A percentile compares a stretch with the other conserved stretches of the same genome.
phyloP scores from a whole-genome alignment of 345 rosid species.

The Arabis alpina region DNA sequence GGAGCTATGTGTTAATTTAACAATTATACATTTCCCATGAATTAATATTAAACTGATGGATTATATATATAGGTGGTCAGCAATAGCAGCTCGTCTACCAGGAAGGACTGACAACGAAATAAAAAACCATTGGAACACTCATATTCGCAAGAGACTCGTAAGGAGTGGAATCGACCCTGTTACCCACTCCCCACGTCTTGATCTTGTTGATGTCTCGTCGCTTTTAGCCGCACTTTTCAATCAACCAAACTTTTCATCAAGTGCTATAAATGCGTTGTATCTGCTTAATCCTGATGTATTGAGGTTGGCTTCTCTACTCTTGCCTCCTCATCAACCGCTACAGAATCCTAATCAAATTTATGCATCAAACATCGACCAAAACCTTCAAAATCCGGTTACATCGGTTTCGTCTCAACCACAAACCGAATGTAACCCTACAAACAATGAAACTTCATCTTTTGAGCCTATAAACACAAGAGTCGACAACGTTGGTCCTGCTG shows the following conservation, averaged over 20 bases:
- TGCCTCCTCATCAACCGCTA: constrained; percentile 28
- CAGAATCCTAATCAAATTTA: constrained; percentile 14
- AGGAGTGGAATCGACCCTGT: constrained; percentile 92
- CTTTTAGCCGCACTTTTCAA: constrained; percentile 56
- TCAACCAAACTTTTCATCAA: constrained; percentile 53
- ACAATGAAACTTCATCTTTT: constrained; percentile 14
- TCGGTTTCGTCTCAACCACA: constrained; percentile 42
- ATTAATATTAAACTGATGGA: constrained; percentile 17
- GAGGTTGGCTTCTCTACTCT: constrained; percentile 38
- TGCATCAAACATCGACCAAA: constrained; percentile 16
- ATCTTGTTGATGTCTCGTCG: constrained; percentile 75
- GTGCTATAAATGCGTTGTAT: constrained; percentile 29
- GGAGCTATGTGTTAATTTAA: not conserved
- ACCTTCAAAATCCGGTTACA: constrained; percentile 33
- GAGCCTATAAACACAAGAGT: constrained; percentile 15
- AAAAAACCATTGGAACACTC: constrained; percentile 97
- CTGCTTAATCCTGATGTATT: constrained; percentile 38
- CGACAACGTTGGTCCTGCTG: not conserved
- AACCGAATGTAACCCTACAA: constrained; percentile 29
- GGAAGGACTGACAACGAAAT: constrained; percentile 98
- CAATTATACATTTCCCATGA: not conserved
- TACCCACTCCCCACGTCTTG: constrained; percentile 85
- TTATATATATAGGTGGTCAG: constrained; percentile 73
- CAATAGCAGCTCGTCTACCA: constrained; percentile 95
- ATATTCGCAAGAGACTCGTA: constrained; percentile 79